phyloP scores from a whole-genome alignment of 345 rosid genomes.

The Camelina neglecta region DNA sequence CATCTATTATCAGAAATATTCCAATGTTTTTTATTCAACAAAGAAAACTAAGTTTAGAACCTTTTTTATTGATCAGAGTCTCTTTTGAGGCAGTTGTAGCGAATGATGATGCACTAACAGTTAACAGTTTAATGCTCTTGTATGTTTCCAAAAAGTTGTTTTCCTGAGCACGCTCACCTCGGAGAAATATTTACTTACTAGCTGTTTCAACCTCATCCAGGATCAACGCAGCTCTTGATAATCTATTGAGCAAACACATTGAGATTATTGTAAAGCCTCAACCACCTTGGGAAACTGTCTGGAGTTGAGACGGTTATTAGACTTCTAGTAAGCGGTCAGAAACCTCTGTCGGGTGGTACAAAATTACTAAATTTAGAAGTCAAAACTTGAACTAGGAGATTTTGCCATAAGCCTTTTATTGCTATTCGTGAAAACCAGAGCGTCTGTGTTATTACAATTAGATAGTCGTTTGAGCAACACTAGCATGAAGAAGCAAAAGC shows the following conservation, averaged over 20 bases:
- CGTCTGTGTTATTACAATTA: neutral
- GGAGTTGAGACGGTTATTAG: neutral
- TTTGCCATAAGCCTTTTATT: neutral
- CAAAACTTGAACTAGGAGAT: neutral
- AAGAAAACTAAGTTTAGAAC: too few species aligned
- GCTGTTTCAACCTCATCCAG: neutral
- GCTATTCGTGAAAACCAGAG: neutral
- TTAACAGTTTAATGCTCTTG: neutral
- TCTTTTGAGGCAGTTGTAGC: neutral
- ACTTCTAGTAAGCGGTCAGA: neutral
- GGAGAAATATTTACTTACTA: neutral
- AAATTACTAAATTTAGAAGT: neutral
- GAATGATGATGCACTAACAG: slow-evolving; percentile 4
- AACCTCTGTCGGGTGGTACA: neutral
- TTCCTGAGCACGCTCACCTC: neutral
- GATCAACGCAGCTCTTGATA: neutral
- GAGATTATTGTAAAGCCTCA: neutral
- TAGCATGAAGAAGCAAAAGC: neutral
- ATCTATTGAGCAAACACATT: neutral
- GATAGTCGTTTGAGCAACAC: neutral
- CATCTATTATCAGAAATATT: neutral
- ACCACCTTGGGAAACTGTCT: neutral
- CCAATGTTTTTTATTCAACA: too few species aligned
- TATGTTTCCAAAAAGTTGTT: neutral
- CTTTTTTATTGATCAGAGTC: slow-evolving; percentile 4